Conservation (phyloP, 495 filamentous ascomycete species). For the Penicillium robsamsonii region DNA sequence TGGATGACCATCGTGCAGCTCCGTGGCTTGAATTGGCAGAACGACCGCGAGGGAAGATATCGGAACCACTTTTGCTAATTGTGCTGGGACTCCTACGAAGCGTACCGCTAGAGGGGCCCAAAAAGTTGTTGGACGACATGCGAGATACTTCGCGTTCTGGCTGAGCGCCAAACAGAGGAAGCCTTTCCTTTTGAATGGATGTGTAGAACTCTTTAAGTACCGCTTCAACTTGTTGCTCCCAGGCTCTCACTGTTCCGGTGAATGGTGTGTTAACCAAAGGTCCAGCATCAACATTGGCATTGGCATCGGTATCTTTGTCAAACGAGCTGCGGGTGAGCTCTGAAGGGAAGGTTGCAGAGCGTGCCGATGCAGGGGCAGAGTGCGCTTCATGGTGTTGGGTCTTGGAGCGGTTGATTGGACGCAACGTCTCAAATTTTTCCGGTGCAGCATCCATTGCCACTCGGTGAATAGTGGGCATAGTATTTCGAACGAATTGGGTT, state of each 20-base stretch:
- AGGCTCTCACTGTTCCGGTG: conserved; percentile 70
- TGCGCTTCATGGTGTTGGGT: conserved; percentile 13
- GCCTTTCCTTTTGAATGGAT: conserved; percentile 77
- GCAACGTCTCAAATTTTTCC: conserved; percentile 60
- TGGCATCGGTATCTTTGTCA: conserved; percentile 26
- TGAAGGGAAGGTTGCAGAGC: conserved; percentile 24
- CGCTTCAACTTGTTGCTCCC: conserved; percentile 86
- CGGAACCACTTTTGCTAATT: conserved; percentile 83
- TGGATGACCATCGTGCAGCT: conserved; percentile 73
- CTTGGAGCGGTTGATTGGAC: conserved; percentile 40
- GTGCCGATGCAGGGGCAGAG: conserved; percentile 21
- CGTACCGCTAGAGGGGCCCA: conserved; percentile 48
- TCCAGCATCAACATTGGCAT: conserved; percentile 37
- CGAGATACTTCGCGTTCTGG: conserved; percentile 40
- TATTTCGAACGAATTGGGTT: conserved; percentile 93
- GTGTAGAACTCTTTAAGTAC: conserved; percentile 90
- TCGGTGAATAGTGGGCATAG: conserved; percentile 81
- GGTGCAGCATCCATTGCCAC: conserved; percentile 68
- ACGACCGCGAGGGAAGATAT: conserved; percentile 69
- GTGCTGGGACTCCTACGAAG: conserved; percentile 86
- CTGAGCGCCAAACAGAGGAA: conserved; percentile 76
- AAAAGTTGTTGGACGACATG: conserved; percentile 46
- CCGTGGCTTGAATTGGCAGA: conserved; percentile 63
- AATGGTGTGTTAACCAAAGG: conserved; percentile 80
- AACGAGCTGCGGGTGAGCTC: conserved; percentile 20